phyloP scores from a whole-genome alignment of 805 yeast genomes.

The Dipodascopsis uninucleata region DNA sequence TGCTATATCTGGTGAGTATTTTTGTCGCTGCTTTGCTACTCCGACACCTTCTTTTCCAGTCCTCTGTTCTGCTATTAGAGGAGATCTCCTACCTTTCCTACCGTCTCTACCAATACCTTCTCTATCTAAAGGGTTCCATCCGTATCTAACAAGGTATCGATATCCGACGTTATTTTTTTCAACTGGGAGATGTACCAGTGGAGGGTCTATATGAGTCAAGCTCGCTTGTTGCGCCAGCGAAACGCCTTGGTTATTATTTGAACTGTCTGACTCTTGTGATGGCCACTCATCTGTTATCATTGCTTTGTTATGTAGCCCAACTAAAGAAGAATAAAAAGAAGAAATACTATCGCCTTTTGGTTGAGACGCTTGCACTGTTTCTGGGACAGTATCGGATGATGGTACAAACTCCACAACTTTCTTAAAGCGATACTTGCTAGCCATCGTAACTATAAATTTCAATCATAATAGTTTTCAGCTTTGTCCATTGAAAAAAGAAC shows the following conservation, averaged over 20 bases:
- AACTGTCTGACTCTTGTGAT: too few species aligned
- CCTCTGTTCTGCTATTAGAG: conserved; percentile 11
- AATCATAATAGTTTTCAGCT: too few species aligned
- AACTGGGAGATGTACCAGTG: conserved; percentile 17
- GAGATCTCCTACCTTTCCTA: conserved; percentile 23
- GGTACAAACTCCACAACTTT: too few species aligned
- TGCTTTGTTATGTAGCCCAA: too few species aligned
- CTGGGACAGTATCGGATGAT: too few species aligned
- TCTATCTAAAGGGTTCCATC: conserved; percentile 24
- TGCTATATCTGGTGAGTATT: neutral
- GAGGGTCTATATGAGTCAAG: conserved; percentile 16
- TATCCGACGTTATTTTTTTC: conserved; percentile 17
- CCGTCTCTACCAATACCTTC: conserved; percentile 22
- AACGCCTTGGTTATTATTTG: too few species aligned
- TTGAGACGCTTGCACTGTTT: too few species aligned
- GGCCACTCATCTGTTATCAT: too few species aligned
- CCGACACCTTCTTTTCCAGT: conserved; percentile 21
- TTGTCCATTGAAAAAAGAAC: too few species aligned
- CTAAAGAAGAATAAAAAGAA: conserved; percentile 16
- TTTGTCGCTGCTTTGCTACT: conserved; percentile 5
- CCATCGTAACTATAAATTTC: too few species aligned
- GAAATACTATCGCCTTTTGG: too few species aligned
- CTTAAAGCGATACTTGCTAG: too few species aligned
- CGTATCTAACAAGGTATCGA: conserved; percentile 19
- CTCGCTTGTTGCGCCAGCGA: conserved; percentile 15